phyloP scores from a whole-genome alignment of 805 yeast species.

The Metschnikowia dekortorum region DNA sequence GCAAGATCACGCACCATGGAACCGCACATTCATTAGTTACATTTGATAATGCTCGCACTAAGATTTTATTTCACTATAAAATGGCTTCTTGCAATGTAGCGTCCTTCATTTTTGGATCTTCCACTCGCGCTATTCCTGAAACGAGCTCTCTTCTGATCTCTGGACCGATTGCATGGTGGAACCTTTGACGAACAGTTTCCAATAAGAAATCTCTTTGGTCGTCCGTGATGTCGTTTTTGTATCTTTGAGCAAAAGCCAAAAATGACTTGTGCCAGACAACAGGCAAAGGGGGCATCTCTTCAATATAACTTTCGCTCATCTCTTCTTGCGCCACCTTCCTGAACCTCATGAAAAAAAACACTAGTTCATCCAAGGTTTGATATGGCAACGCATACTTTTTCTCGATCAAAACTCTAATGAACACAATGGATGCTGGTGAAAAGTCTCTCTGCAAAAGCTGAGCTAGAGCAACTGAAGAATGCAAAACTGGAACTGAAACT shows the following conservation, averaged over 20 bases:
- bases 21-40: conserved; percentile 2
- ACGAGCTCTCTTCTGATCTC: conserved; percentile 90
- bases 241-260: conserved; percentile 89
- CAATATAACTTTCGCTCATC: conserved; percentile 30
- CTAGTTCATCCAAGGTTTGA: conserved; percentile 91
- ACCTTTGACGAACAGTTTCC: conserved; percentile 86
- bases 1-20: conserved; percentile 33
- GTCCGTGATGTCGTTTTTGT: conserved; percentile 96
- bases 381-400: conserved; percentile 96
- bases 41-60: not conserved
- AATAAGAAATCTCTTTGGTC: conserved; percentile 93
- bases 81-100: conserved; percentile 40
- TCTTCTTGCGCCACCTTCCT: conserved; percentile 54
- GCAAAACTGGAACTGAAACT: conserved; percentile 89
- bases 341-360: conserved; percentile 90
- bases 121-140: conserved; percentile 73
- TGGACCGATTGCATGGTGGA: conserved; percentile 84
- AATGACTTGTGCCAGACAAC: conserved; percentile 98
- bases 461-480: conserved; percentile 92
- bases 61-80: conserved; percentile 5
- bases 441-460: conserved; percentile 77
- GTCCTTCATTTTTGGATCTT: conserved; percentile 21
- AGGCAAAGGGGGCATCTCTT: conserved; percentile 63
- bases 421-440: conserved; percentile 83
- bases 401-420: conserved; percentile 83